phyloP scores from a whole-genome alignment of 139 green algal species.

The Asterochloris sp. region DNA sequence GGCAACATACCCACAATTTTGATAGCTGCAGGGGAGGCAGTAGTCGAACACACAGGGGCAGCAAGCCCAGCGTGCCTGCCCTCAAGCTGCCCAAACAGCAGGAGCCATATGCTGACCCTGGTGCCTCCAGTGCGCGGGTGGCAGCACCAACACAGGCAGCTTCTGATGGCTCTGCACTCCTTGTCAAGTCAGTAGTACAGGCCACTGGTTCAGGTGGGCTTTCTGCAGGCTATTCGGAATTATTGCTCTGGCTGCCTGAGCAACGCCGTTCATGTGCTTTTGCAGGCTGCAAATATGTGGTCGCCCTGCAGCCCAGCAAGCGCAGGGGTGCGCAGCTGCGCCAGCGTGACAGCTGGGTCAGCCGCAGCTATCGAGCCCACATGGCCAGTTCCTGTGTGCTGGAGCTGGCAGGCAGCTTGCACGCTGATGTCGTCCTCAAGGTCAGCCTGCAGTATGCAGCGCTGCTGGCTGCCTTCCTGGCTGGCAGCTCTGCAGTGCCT shows the following conservation, averaged over 20 bases:
- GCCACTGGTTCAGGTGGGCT: neutral
- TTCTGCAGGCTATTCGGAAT: neutral
- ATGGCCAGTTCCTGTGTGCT: slow-evolving; percentile 34
- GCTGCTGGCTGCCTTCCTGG: neutral
- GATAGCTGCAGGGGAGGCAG: no score
- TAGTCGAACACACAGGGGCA: no score
- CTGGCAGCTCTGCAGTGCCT: no score
- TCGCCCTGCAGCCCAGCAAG: neutral
- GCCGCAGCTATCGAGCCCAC: slow-evolving; percentile 18
- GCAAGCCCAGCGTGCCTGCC: no score
- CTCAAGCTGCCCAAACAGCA: no score
- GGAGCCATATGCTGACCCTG: no score
- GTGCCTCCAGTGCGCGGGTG: no score
- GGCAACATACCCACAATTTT: no score
- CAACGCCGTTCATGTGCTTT: neutral
- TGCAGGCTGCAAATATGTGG: neutral
- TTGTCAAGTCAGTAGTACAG: slow-evolving; percentile 4
- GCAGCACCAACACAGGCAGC: no score
- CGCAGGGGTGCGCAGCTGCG: neutral
- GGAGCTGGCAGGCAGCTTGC: slow-evolving; percentile 16
- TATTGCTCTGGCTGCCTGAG: neutral
- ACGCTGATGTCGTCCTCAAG: slow-evolving; percentile 20
- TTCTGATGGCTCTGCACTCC: neutral
- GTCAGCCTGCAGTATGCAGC: neutral
- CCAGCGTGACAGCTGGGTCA: slow-evolving; percentile 2